Base-by-base conservation (phyloP, 306 rosid genomes). In the Ammopiptanthus mongolicus region DNA sequence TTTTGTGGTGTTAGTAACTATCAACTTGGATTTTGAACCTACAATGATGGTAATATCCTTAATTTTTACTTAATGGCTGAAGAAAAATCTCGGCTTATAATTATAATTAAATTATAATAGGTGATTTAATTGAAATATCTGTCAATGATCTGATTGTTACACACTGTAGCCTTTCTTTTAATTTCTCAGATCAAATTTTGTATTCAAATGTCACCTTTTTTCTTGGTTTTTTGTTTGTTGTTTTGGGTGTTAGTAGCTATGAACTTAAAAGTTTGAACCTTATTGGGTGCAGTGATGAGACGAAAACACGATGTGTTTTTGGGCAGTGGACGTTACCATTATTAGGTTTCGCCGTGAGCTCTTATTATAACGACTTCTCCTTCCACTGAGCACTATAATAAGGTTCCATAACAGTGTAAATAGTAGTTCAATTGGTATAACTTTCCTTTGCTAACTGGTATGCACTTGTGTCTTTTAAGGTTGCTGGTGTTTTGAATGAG, bases 91-190 rank as follows among this genome's bases (percentile, higher is more conserved):
- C 53, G 90, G 98, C 98, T 86, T 53, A 84, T 93, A 96, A 93
- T 87, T 95, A 83, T 66, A 82, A 39, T 13, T 46, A 37, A 33
- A 75, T 77, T 66, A 88, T 90, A 94, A 90, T 93, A 93, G 98
- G 96, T 95, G 98, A 93, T 93, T 93, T 93, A 96, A 84, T 92
- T 90, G 98, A 93, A 93, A 76, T 75, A 25, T 53, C 3, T 31
- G 46, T 90, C 96, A 70, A 88, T 93, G 98, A 93, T 86, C 96
- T 90, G 91, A 86, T 60, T 90, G 96, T 93, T 93, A 93, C 96
- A 89, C 96, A 87, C 96, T 90, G 98, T 88, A 76, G 96, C 93
- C 86, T 13, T 17, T 28, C 4, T 53, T 53, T 2, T 39, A 0
- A 3, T 6, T 15, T 13, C 3, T 33, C 8, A 2, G 3, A 9